Base-by-base conservation (phyloP, 2,329 filamentous ascomycete species). In the Penicillium sclerotigenum region DNA sequence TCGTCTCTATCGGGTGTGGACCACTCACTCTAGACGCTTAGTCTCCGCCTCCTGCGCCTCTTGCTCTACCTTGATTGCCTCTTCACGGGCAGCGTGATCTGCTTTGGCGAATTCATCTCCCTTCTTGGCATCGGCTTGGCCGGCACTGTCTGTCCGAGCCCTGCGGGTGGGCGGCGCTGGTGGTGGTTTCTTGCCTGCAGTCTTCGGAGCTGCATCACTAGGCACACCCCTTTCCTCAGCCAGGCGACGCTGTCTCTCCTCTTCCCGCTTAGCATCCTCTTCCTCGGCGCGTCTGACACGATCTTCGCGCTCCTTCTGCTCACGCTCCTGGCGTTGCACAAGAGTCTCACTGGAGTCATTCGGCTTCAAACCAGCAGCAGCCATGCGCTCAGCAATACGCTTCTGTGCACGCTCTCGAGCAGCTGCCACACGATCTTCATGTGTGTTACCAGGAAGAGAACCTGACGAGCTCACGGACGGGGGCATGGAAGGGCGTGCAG, bases 321-420 rank as follows among this genome's bases (percentile, higher is more conserved):
- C 94, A 28, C 94, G 89, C 70, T 97, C 94, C 56, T 89, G 84
- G 59, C 91, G 85, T 75, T 99, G 92, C 54, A 88, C 84, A 33
- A 91, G 79, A 29, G 86, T 89, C 76, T 99, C 94, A 3, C 88
- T 87, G 37, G 87, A 77, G 70, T 95, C 95, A 18, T 81, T 80
- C 29, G 91, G 86, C 73, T 91, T 96, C 70, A 99, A 88, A 34
- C 94, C 94, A 59, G 97, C 83, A 45, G 93, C 93, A 58, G 94
- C 94, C 67, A 99, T 84, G 58, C 94, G 87, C 74, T 97, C 94
- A 34, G 94, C 93, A 88, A 99, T 97, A 57, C 93, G 90, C 71
- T 93, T 90, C 73, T 97, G 92, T 9, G 94, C 95, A 72, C 97
- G 93, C 73, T 97, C 92, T 72, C 95, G 96, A 70, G 97, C 97